Conservation (phyloP, 129 eudicot species). For the Glebionis coronaria region DNA sequence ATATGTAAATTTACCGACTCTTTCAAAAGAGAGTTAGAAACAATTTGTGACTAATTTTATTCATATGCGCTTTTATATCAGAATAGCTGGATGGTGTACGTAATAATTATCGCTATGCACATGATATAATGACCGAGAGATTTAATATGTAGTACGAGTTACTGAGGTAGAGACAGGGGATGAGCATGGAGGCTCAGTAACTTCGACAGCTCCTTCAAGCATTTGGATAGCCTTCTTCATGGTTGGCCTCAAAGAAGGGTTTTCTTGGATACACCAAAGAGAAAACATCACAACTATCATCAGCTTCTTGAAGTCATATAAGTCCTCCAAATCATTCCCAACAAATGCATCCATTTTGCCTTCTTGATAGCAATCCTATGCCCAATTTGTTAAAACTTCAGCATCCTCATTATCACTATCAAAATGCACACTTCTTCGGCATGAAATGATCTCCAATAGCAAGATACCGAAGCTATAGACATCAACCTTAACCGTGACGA, state of each 20-base stretch:
- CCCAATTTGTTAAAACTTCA: neutral
- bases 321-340: neutral
- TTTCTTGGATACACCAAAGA: neutral
- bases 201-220: slow-evolving; percentile 5
- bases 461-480: slow-evolving; percentile 53
- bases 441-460: slow-evolving; percentile 44
- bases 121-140: too few relatives aligned
- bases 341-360: neutral
- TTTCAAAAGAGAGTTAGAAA: too few relatives aligned
- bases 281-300: neutral
- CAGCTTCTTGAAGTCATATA: neutral
- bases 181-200: neutral
- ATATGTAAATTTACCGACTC: too few relatives aligned
- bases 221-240: neutral
- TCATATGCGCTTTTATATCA: too few relatives aligned
- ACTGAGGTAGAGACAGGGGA: neutral
- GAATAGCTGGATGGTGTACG: too few relatives aligned
- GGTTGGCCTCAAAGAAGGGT: neutral
- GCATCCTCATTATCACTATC: neutral
- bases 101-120: too few relatives aligned
- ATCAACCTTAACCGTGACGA: slow-evolving; percentile 43
- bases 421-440: slow-evolving; percentile 15
- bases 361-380: slow-evolving; percentile 3
- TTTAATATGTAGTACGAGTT: too few relatives aligned
- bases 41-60: too few relatives aligned